A percentile compares a stretch with the other conserved stretches of the same genome.
Evolutionary conservation across 2,329 filamentous ascomycete genomes (phyloP).

Genomic region (Aureobasidium zeae): DNA sequence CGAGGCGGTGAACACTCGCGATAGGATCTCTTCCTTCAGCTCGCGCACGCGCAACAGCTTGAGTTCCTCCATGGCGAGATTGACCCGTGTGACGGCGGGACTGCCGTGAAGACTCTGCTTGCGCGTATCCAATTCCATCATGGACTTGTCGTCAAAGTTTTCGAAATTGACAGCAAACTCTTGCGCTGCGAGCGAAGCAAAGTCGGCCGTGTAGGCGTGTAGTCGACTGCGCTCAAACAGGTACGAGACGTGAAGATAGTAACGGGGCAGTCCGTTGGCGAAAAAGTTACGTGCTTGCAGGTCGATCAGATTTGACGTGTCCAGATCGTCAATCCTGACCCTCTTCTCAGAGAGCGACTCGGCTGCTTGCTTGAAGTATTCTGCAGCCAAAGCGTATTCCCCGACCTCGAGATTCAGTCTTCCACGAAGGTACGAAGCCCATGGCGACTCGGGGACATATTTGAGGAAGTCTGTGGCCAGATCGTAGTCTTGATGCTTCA

Average conservation of each 20-base stretch:
- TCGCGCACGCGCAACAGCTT: constrained; percentile 24
- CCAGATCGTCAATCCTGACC: constrained; percentile 26
- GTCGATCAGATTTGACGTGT: constrained; percentile 57
- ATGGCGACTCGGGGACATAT: constrained; percentile 49
- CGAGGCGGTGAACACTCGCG: constrained; percentile 73
- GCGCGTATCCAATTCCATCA: constrained; percentile 23
- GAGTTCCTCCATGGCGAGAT: constrained; percentile 28
- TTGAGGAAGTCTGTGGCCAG: constrained; percentile 57
- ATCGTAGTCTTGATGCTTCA: constrained; percentile 35
- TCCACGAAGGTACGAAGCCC: constrained; percentile 71
- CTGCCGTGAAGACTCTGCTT: constrained; percentile 24
- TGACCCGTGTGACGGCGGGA: constrained; percentile 22
- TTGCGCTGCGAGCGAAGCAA: constrained; percentile 51
- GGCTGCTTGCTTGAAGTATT: constrained; percentile 69
- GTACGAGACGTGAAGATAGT: constrained; percentile 76
- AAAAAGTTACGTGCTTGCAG: constrained; percentile 61
- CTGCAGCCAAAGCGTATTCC: constrained; percentile 63
- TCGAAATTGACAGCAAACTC: constrained; percentile 19
- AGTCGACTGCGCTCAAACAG: constrained; percentile 72
- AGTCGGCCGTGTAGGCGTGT: constrained; percentile 75
- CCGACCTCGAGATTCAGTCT: constrained; percentile 65
- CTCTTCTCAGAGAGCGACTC: constrained; percentile 20
- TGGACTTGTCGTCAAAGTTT: constrained; percentile 19
- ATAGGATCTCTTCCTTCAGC: constrained; percentile 62
- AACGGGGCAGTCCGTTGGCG: constrained; percentile 66